Conservation (phyloP, 352 stramenopile genomes). For the Pythium pyrilobum region DNA sequence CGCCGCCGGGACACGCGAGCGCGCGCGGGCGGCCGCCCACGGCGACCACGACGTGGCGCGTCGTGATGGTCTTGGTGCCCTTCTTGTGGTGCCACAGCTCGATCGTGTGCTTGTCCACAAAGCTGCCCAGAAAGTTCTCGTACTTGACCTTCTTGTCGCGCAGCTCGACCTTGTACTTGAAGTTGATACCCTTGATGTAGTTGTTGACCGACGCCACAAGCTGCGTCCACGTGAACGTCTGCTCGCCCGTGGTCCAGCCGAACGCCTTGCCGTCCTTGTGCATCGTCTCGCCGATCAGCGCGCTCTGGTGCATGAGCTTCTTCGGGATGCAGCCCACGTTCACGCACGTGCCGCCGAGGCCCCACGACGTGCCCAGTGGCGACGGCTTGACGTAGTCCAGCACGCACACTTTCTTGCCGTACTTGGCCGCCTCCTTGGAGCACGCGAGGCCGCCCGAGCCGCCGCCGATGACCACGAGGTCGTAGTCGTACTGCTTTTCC, state of each 20-base stretch:
- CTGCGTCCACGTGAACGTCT: constrained; percentile 87
- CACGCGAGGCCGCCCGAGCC: constrained; percentile 89
- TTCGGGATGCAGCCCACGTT: constrained; percentile 99
- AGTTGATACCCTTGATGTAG: constrained; percentile 98
- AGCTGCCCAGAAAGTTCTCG: constrained; percentile 91
- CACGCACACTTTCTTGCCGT: constrained; percentile 93
- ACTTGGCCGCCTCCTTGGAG: constrained; percentile 92
- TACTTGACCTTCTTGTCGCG: constrained; percentile 94
- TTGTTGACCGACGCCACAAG: constrained; percentile 93
- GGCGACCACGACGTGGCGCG: constrained; percentile 92
- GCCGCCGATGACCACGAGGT: constrained; percentile 79
- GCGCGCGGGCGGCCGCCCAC: constrained; percentile 91
- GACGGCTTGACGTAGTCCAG: constrained; percentile 95
- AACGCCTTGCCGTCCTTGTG: constrained; percentile 84
- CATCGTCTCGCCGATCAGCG: constrained; percentile 87
- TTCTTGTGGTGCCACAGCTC: constrained; percentile 87
- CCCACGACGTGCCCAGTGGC: constrained; percentile 85
- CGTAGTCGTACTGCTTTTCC: constrained; percentile 63
- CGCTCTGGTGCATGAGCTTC: constrained; percentile 98
- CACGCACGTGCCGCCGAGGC: constrained; percentile 96
- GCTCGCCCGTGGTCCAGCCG: constrained; percentile 67
- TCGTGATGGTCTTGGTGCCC: constrained; percentile 89
- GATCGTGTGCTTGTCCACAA: constrained; percentile 92
- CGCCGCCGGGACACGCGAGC: constrained; percentile 86
- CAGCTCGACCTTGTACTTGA: constrained; percentile 97